phyloP scores from a whole-genome alignment of 805 yeast species.

The Kregervanrija pseudodelftensis region DNA sequence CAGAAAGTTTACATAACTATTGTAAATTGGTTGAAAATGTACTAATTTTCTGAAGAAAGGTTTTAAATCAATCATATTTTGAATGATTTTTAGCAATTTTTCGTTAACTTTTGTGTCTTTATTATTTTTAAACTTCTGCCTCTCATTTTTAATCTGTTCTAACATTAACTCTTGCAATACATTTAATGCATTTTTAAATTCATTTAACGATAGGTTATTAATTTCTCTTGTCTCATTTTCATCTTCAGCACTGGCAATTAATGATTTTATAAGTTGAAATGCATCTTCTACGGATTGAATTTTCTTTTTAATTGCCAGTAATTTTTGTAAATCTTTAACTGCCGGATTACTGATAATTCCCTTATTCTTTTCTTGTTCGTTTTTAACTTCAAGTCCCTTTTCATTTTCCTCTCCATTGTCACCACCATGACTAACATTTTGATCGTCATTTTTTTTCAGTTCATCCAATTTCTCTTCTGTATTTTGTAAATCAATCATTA shows the following conservation, averaged over 20 bases:
- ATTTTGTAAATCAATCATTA: conserved; percentile 40
- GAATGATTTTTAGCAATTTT: conserved; percentile 35
- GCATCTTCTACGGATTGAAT: conserved; percentile 38
- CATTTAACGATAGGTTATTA: conserved; percentile 15
- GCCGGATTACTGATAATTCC: conserved; percentile 7
- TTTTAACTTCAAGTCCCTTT: no score
- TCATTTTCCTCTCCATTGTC: conserved; percentile 12
- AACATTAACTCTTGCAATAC: conserved; percentile 39
- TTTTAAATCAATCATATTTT: conserved; percentile 39
- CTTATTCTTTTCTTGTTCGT: background rate
- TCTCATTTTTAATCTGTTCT: conserved; percentile 31
- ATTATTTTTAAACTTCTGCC: conserved; percentile 18
- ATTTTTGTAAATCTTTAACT: conserved; percentile 33
- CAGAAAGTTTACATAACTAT: conserved; percentile 40
- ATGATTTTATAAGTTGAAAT: conserved; percentile 37
- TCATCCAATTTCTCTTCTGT: conserved; percentile 22
- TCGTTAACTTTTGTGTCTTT: conserved; percentile 5
- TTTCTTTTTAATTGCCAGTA: conserved; percentile 39
- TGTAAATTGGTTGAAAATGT: conserved; percentile 43
- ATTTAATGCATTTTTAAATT: conserved; percentile 32
- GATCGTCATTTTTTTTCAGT: background rate
- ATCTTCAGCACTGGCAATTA: conserved; percentile 23
- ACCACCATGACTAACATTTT: conserved; percentile 4
- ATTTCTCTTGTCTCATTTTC: background rate
- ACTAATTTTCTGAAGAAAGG: conserved; percentile 49